These are phyloP conservation scores for Apophysomyces trapeziformis DNA, from an alignment of 371 early-diverging fungal species.

Conservation along the genomic window DNA sequence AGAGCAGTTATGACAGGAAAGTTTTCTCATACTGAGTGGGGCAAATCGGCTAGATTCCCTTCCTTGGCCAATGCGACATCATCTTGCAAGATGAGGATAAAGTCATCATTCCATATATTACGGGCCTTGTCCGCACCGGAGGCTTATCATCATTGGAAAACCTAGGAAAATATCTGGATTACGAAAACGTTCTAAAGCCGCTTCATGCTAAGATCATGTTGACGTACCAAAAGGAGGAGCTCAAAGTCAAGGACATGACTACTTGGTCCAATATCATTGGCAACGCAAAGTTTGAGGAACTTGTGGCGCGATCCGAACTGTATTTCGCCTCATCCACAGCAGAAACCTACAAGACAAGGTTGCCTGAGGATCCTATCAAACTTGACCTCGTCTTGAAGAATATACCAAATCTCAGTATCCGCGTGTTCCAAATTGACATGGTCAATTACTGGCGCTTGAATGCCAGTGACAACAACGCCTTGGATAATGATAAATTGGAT, in stretches of 20 bases:
- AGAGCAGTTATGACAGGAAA: no score
- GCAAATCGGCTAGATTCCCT: constrained; percentile 11
- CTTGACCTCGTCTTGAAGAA: constrained; percentile 39
- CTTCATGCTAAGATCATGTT: constrained; percentile 27
- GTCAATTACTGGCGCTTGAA: constrained; percentile 40
- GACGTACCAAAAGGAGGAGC: constrained; percentile 10
- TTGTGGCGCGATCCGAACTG: constrained; percentile 24
- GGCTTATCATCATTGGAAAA: constrained; percentile 22
- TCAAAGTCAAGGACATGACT: background rate
- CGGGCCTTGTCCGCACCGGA: constrained; percentile 20
- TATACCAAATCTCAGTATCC: constrained; percentile 34
- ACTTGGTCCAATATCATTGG: constrained; percentile 19
- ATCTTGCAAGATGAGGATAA: background rate
- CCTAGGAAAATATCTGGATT: constrained; percentile 24
- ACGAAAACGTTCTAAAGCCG: constrained; percentile 20
- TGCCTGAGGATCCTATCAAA: constrained; percentile 23
- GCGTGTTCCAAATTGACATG: constrained; percentile 46
- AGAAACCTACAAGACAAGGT: constrained; percentile 17
- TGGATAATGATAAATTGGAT: constrained; percentile 23
- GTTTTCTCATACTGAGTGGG: no score
- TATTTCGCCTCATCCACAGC: constrained; percentile 22
- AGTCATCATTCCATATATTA: constrained; percentile 24
- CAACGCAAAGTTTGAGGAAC: constrained; percentile 15
- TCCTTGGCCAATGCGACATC: background rate
- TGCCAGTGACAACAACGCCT: constrained; percentile 3